These are phyloP conservation scores for Eucalyptus erythrocorys DNA, from an alignment of 345 rosid species.

Conservation along the genomic window DNA sequence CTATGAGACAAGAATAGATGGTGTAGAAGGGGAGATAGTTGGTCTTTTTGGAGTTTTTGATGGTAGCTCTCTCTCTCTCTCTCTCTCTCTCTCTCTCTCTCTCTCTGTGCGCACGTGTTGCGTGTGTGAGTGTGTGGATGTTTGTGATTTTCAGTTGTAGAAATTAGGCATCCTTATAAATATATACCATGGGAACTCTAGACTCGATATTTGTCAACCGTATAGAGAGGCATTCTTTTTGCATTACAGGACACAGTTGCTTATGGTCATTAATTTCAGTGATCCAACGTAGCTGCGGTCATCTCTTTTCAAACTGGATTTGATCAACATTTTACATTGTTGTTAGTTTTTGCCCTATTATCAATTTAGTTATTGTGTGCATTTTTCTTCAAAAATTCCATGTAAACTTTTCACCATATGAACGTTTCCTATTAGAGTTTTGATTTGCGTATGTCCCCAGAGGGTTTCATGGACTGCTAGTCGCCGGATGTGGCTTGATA, in stretches of 20 bases:
- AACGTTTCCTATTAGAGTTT: not conserved
- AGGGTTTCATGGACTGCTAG: not conserved
- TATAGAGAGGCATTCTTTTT: not conserved
- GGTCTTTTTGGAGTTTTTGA: slow-evolving; percentile 99
- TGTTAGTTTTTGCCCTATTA: not conserved
- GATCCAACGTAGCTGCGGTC: not conserved
- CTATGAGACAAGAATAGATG: slow-evolving; percentile 90
- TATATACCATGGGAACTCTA: not conserved
- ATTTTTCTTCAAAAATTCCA: not conserved
- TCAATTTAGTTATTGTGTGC: not conserved
- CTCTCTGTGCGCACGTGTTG: not conserved
- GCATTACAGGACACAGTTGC: not conserved
- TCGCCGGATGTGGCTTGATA: not conserved
- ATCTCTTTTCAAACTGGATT: not conserved
- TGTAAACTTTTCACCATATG: not conserved
- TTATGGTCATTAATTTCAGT: not conserved
- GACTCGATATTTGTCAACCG: not conserved
- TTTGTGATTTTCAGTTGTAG: not conserved
- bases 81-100: not conserved
- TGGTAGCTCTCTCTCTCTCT: slow-evolving; percentile 34
- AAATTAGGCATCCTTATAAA: not conserved
- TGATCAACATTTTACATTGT: not conserved
- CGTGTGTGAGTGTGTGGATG: not conserved
- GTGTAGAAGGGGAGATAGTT: slow-evolving; percentile 86
- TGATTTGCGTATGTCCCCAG: not conserved